Evolutionary conservation across 805 yeast genomes (phyloP).

Genomic region (Lipomyces yamadae): DNA sequence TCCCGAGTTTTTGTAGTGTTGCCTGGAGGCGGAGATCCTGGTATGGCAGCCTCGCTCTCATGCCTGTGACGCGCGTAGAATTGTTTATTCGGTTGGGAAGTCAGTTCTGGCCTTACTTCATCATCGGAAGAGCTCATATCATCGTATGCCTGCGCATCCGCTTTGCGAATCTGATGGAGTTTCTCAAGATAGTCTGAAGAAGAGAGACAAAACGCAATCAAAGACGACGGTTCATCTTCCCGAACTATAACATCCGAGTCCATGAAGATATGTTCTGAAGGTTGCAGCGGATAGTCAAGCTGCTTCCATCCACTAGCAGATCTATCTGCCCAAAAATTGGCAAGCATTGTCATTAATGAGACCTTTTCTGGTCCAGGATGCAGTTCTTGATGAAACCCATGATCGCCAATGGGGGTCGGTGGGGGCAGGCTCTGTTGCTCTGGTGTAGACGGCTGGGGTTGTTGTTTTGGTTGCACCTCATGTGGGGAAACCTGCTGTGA

Average conservation of each 20-base stretch:
- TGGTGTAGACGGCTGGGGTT: not conserved
- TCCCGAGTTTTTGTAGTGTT: constrained; percentile 17
- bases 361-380: constrained; percentile 57
- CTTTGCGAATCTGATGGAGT: constrained; percentile 50
- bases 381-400: constrained; percentile 27
- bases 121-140: constrained; percentile 25
- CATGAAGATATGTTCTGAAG: constrained; percentile 87
- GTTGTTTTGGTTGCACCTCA: constrained; percentile 3
- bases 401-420: constrained; percentile 10
- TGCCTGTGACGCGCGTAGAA: constrained; percentile 15
- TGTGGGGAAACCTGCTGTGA: not conserved
- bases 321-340: constrained; percentile 97
- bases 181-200: constrained; percentile 79
- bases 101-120: constrained; percentile 17
- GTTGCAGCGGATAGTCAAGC: constrained; percentile 74
- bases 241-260: constrained; percentile 92
- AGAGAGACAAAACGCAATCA: constrained; percentile 89
- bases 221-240: constrained; percentile 94
- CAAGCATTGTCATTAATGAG: constrained; percentile 78
- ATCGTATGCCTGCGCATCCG: constrained; percentile 25
- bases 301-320: constrained; percentile 96
- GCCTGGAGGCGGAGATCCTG: constrained; percentile 18
- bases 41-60: constrained; percentile 15
- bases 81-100: constrained; percentile 25
- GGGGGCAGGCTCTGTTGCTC: constrained; percentile 5